Percentiles rank a stretch among this genome's conserved stretches.
Evolutionary conservation across 73 alveolate species (phyloP).

Genomic region (Paramecium pentaurelia): DNA sequence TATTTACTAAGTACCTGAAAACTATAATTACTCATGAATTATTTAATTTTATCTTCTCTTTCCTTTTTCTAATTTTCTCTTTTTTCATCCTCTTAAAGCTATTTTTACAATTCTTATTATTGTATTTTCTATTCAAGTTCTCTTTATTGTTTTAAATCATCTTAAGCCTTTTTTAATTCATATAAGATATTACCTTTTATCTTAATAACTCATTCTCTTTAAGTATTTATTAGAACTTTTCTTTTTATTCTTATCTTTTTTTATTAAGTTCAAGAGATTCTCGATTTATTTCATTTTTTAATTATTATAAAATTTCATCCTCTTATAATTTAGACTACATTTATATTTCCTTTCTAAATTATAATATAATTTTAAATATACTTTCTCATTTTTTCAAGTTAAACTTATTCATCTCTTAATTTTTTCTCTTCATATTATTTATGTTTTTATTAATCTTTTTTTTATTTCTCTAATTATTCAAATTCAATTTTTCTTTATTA

Average conservation of each 20-base stretch:
- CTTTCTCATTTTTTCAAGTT: conserved; percentile 10
- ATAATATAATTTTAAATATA: not conserved
- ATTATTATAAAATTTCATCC: not conserved
- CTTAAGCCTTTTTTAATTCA: not conserved
- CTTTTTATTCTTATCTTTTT: conserved; percentile 19
- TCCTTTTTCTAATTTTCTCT: not conserved
- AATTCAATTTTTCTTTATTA: not conserved
- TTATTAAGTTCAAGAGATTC: not conserved
- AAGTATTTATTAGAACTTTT: conserved; percentile 1
- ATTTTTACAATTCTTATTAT: not conserved
- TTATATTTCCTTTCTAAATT: not conserved
- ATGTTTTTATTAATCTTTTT: not conserved
- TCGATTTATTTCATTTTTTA: not conserved
- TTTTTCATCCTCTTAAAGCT: not conserved
- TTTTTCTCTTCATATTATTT: conserved; percentile 23
- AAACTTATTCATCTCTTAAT: conserved; percentile 14
- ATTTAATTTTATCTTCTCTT: not conserved
- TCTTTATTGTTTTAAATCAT: not conserved
- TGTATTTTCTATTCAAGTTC: not conserved
- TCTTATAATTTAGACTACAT: not conserved
- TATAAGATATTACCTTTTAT: not conserved
- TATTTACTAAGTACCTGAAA: not conserved
- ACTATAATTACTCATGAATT: not conserved
- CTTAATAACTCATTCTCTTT: conserved; percentile 8
- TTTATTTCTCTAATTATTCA: not conserved